Evolutionary conservation across 768 basidiomycete genomes (phyloP), one percentile per base, ranked within the genome.

Genomic region (Amanita fuliginea): DNA sequence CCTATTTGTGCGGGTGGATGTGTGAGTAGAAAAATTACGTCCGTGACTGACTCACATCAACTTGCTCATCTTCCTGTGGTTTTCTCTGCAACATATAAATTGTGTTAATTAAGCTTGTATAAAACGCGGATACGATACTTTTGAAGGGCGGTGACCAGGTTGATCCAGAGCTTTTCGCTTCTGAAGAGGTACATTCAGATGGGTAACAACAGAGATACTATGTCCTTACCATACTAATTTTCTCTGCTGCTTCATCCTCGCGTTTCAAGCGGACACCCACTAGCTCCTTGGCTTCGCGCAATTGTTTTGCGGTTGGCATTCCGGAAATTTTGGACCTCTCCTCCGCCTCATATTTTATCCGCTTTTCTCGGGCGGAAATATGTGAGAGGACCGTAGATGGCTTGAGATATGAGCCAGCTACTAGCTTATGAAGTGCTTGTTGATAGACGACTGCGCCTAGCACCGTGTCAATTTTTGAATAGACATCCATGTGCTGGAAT

Each of bases 361-460:
- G 75, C 56, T 85, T 85, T 60, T 93, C 90, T 26, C 77, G 72
- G 7, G 87, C 87, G 19, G 89, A 92, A 35, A 81, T 61, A 55
- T 93, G 90, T 0, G 85, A 86, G 16, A 86, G 70, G 30, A 78
- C 59, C 1, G 87, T 89, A 14, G 89, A 84, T 18, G 89, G 81
- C 57, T 84, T 87, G 42, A 94, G 67, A 64, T 90, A 91, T n/a
- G 70, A 69, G 35, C 67, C 70, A 1, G 77, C 71, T n/a, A 93
- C 80, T 16, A 93, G 78, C 53, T 78, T 80, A 56, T 80, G 75
- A 47, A 92, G 62, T 1, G 75, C 71, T 58, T 83, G 81, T 2
- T 71, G 63, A 58, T 87, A 82, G 24, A 76, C 74, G 61, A 57
- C 52, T 39, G 50, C 53, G 42, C 52, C 62, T 68, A 47, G 36